phyloP scores from a whole-genome alignment of 495 filamentous ascomycete species.

The Penicillium pancosmium region DNA sequence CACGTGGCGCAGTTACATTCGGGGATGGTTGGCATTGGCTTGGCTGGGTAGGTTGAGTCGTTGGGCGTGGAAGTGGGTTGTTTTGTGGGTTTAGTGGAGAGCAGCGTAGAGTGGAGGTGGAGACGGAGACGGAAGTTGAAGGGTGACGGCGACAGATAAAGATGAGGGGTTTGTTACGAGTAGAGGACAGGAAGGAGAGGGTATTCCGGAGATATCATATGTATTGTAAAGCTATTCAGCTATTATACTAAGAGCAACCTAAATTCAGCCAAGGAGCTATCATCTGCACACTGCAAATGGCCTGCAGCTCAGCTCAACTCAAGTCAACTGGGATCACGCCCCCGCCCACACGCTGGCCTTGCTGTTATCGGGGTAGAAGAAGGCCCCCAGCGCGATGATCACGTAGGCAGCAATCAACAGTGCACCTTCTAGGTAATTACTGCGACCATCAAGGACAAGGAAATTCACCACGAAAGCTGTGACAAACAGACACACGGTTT shows the following conservation, averaged over 20 bases:
- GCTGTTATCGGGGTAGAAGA: conserved; percentile 37
- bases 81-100: too few species aligned
- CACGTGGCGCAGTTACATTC: conserved; percentile 25
- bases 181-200: too few species aligned
- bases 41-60: neutral
- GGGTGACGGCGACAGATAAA: neutral
- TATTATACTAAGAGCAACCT: neutral
- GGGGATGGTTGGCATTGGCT: neutral
- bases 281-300: neutral
- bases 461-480: conserved; percentile 89
- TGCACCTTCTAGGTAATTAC: conserved; percentile 87
- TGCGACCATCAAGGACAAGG: conserved; percentile 81
- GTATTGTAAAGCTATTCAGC: neutral
- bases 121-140: too few species aligned
- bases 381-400: conserved; percentile 46
- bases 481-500: conserved; percentile 84
- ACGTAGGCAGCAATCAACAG: conserved; percentile 82
- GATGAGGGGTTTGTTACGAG: neutral
- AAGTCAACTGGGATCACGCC: conserved; percentile 2
- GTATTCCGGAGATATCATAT: too few species aligned
- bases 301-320: too few species aligned
- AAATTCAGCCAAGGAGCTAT: neutral
- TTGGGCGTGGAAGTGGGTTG: neutral
- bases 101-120: too few species aligned
- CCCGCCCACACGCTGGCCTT: conserved; percentile 33